A percentile compares a stretch with the other conserved stretches of the same genome.
These are phyloP conservation scores for Cladophialophora immunda DNA, from an alignment of 2,329 filamentous ascomycete genomes.

Conservation along the genomic window DNA sequence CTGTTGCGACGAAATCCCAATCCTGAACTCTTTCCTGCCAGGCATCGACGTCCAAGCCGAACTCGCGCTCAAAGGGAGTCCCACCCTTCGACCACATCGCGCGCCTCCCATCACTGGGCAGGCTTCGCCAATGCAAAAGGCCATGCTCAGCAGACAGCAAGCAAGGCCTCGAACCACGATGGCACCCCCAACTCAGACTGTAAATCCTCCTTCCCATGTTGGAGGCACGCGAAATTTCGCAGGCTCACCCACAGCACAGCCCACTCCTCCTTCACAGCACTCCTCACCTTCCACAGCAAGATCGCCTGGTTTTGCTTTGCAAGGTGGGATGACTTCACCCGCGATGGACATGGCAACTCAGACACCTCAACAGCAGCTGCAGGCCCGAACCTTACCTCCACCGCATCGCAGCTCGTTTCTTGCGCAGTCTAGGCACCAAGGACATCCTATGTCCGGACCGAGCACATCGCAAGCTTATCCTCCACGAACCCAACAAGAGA, in stretches of 20 bases:
- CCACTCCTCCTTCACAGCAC: conserved; percentile 81
- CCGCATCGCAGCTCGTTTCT: conserved; percentile 45
- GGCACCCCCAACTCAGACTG: conserved; percentile 42
- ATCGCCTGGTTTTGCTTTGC: conserved; percentile 68
- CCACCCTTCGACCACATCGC: conserved; percentile 67
- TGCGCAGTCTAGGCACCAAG: conserved; percentile 48
- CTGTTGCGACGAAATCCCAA: background rate
- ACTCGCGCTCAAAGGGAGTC: conserved; percentile 89
- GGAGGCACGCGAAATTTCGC: conserved; percentile 37
- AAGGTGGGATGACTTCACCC: conserved; percentile 69
- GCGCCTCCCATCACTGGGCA: conserved; percentile 73
- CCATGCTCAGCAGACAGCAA: conserved; percentile 78
- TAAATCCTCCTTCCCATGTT: conserved; percentile 49
- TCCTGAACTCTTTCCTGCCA: conserved; percentile 47
- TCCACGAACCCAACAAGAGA: conserved; percentile 52
- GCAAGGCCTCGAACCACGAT: conserved; percentile 47
- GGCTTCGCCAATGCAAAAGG: conserved; percentile 78
- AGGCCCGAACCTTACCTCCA: conserved; percentile 59
- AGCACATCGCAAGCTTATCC: conserved; percentile 48
- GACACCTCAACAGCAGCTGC: conserved; percentile 55
- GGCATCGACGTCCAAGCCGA: conserved; percentile 98
- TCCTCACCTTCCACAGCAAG: conserved; percentile 71
- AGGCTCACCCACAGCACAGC: conserved; percentile 58
- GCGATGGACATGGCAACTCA: conserved; percentile 64
- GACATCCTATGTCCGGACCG: conserved; percentile 45